Base-by-base conservation (phyloP, 2,329 filamentous ascomycete genomes). In the Lecanosticta acicola region DNA sequence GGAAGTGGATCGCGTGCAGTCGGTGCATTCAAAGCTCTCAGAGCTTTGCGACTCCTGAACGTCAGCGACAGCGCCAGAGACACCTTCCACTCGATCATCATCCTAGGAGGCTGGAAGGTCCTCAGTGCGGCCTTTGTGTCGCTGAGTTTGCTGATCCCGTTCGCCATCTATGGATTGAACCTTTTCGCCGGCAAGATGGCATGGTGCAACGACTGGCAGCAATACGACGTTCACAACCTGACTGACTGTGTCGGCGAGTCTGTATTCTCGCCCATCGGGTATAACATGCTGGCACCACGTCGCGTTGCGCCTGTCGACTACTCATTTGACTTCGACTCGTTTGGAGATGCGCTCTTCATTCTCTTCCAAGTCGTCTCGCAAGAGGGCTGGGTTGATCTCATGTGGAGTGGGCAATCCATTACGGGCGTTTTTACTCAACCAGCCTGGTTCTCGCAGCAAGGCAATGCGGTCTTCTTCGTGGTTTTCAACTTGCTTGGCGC, bases 321-420 rank as follows among this genome's bases (percentile, higher is more conserved):
- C 0, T 94, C 81, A 62, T 97, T 85, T 68, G 85, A 85, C 65
- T 98, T 98, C 62, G 93, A 98, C 66, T 85, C 94, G 62, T 98
- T 98, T 60, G 87, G 85, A n/a, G 80, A 87, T 43, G 85, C 91
- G 0, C 75, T 98, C 26, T 97, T 97, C 71, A 94, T 94, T 51
- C 85, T 98, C 49, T 98, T 96, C 71, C 90, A 97, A 66, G 96
- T 98, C 68, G 91, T 97, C 34, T 97, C 91, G 42, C 93, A 98
- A 67, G 94, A 98, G 74, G 93, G 93, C 26, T 98, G 94, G 93
- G 83, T 83, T 9, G 89, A 95, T 64, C 88, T 95, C n/a, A 87
- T 93, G 63, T 90, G 86, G 71, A 78, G 80, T 26, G 84, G 83
- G 1, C 86, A 94, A 71, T 80, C 81, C 24, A 93, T 97, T 54